Evolutionary conservation across 495 filamentous ascomycete species (phyloP).

Genomic region (Parachaetomium inaequale): DNA sequence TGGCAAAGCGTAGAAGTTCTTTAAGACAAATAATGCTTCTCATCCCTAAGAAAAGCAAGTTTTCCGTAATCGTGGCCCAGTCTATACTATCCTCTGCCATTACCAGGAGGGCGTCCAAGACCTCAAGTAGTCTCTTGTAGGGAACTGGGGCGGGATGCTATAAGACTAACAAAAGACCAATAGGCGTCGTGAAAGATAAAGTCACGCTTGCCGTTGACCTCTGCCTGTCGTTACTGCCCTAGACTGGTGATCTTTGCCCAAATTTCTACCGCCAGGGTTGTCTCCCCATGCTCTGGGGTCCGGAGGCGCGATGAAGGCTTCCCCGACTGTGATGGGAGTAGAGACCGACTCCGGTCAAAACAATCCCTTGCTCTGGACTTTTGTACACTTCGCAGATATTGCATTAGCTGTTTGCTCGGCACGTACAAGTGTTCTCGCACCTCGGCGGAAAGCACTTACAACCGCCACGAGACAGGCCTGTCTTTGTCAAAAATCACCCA

Average conservation of each 20-base stretch:
- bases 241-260: background rate
- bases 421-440: no score
- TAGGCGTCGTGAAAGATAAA: constrained; percentile 1
- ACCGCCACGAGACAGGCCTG: background rate
- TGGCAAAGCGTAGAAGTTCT: background rate
- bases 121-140: background rate
- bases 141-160: background rate
- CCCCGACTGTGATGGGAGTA: background rate
- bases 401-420: no score
- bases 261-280: background rate
- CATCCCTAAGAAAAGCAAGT: background rate
- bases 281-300: background rate
- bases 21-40: background rate
- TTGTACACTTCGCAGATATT: background rate
- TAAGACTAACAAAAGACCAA: background rate
- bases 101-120: background rate
- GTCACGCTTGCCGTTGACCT: background rate
- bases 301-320: background rate
- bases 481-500: background rate
- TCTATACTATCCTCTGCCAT: background rate
- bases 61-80: constrained; percentile 1
- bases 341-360: background rate
- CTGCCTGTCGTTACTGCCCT: background rate
- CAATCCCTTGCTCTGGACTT: background rate
- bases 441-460: background rate